A percentile compares a stretch with the other conserved stretches of the same genome.
Evolutionary conservation across 345 rosid species (phyloP).

Genomic region (Ceriops decandra): DNA sequence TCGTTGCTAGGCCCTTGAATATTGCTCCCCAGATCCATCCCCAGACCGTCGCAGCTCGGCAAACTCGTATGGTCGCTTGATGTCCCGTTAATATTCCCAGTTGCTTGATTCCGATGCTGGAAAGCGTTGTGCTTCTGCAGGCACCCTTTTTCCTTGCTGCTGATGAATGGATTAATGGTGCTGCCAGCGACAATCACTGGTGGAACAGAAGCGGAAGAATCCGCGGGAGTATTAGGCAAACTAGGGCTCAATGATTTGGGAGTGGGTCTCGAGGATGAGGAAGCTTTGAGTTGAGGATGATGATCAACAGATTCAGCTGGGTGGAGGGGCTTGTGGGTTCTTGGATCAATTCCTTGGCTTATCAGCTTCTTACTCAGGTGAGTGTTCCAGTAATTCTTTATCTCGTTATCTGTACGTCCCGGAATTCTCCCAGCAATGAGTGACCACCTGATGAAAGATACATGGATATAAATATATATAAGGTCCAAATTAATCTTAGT

Average conservation of each 20-base stretch:
- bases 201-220: slow-evolving; percentile 19
- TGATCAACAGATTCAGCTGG: slow-evolving; percentile 1
- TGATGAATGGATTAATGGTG: slow-evolving; percentile 4
- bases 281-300: slow-evolving; percentile 12
- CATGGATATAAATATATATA: not conserved
- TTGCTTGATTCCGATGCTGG: not conserved
- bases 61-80: slow-evolving; percentile 12
- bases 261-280: slow-evolving; percentile 14
- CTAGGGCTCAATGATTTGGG: slow-evolving; percentile 22
- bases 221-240: slow-evolving; percentile 12
- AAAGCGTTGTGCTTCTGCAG: slow-evolving; percentile 5
- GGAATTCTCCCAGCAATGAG: slow-evolving; percentile 88
- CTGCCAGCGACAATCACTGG: slow-evolving; percentile 23
- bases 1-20: not conserved
- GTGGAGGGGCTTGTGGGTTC: slow-evolving; percentile 67
- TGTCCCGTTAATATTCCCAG: not conserved
- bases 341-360: slow-evolving; percentile 77
- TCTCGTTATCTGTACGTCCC: slow-evolving; percentile 84
- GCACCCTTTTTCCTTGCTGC: slow-evolving; percentile 17
- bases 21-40: slow-evolving; percentile 5
- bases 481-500: not conserved
- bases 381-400: slow-evolving; percentile 92
- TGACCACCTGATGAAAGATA: slow-evolving; percentile 52
- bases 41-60: slow-evolving; percentile 7
- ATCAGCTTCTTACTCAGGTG: slow-evolving; percentile 75